Evolutionary conservation across 768 basidiomycete genomes (phyloP).

Genomic region (Auricularia sp.): DNA sequence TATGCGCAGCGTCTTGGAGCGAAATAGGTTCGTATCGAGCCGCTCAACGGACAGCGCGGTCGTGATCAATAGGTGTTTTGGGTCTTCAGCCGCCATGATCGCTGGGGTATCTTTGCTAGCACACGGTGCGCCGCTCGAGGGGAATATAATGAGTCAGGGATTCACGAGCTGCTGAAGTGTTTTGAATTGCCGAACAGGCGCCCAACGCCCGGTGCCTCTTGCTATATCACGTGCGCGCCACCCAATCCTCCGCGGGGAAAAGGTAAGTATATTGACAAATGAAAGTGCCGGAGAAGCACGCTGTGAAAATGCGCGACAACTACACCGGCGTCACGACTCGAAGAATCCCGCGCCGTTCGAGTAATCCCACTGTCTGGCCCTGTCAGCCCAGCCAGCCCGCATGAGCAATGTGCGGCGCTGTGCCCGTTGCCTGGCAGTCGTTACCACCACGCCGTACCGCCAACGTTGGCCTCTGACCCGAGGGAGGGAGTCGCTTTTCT

Average conservation of each 20-base stretch:
- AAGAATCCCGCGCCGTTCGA: background rate
- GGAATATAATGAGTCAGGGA: no score
- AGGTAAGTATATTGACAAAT: no score
- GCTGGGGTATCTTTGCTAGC: background rate
- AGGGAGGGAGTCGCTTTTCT: no score
- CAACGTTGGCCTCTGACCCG: background rate
- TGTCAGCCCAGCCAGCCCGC: background rate
- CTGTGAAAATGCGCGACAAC: background rate
- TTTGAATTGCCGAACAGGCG: no score
- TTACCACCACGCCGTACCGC: background rate
- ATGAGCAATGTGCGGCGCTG: background rate
- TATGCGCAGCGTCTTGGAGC: conserved; percentile 64
- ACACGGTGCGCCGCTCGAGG: no score
- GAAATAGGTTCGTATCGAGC: conserved; percentile 66
- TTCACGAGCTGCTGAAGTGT: no score
- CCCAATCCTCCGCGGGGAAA: no score
- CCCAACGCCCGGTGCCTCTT: no score
- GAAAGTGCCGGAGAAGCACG: no score
- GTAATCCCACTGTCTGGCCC: background rate
- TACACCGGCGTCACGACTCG: background rate
- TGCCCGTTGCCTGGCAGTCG: background rate
- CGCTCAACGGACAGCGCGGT: conserved; percentile 70
- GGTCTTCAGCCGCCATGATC: background rate
- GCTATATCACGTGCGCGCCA: no score
- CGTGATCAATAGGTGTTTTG: conserved; percentile 42